Base-by-base conservation (phyloP, 371 early-diverging fungal genomes). In the Mucor velutinosus region DNA sequence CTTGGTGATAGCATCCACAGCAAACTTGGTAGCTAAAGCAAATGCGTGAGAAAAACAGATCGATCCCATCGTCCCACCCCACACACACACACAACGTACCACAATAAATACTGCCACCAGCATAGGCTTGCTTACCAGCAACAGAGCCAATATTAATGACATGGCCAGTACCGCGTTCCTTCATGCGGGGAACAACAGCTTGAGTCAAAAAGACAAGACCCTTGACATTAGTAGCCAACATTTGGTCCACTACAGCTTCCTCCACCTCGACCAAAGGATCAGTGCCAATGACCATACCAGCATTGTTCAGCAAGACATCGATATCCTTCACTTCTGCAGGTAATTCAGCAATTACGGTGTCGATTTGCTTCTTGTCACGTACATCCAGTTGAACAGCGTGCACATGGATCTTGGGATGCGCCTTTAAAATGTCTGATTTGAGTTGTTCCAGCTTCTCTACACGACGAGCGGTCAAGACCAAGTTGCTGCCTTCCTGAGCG, bases 161-260 rank as follows among this genome's bases (percentile, higher is more conserved):
- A 74, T 94, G 92, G 2, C 97, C 97, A 3, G 67, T 62, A 61
- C 87, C 79, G 0, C 92, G 79, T 43, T 81, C 78, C 75, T 90
- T 92, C 95, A 98, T 95, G 5, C 84, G 80, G 1, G 91, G 92
- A n/a, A 97, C 70, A 14, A 95, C 83, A 1, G 94, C 93, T 64
- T 94, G 90, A n/a, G 94, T 93, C 7, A 92, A 89, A 60, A 87
- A 89, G 11, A 92, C 71, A 0, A 92, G 77, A 1, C 94, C 97
- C 74, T 96, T 95, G 69, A 97, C 89, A 72, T 98, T 98, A 49
- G 96, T 96, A 60, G 93, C 92, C 47, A 98, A 70, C 90, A 96
- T 92, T 57, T 87, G 82, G 70, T 97, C 92, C 70, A 93, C 84
- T 11, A 82, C 89, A 0, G 87, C 85, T 32, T 82, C 84, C 7